A percentile compares a stretch with the other conserved stretches of the same genome.
phyloP scores from a whole-genome alignment of 2,329 filamentous ascomycete species.

The Arthroderma sp. region DNA sequence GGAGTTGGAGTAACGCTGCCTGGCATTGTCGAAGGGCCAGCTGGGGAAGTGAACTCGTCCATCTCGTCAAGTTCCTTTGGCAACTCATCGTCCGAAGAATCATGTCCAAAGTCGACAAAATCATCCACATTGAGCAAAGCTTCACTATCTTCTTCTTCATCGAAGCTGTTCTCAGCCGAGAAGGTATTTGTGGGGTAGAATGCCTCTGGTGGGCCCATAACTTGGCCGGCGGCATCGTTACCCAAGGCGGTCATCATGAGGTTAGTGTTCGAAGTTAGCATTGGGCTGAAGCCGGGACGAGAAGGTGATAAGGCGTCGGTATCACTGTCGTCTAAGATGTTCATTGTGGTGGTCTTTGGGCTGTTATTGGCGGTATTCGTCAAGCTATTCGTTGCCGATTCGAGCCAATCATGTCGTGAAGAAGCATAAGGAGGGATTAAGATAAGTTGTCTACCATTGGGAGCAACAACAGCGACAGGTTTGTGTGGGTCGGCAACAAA shows the following conservation, averaged over 20 bases:
- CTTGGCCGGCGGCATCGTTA: constrained; percentile 42
- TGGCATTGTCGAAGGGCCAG: constrained; percentile 34
- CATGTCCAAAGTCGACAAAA: constrained; percentile 55
- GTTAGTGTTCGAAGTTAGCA: constrained; percentile 55
- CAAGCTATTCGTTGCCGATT: constrained; percentile 28
- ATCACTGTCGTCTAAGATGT: constrained; percentile 32
- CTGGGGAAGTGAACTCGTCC: constrained; percentile 29
- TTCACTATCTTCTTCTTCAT: constrained; percentile 52
- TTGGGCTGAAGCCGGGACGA: constrained; percentile 34
- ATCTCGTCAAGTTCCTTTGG: constrained; percentile 29
- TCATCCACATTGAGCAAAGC: constrained; percentile 53
- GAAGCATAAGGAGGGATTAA: constrained; percentile 36
- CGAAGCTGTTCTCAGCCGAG: constrained; percentile 42
- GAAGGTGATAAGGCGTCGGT: constrained; percentile 29
- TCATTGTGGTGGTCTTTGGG: constrained; percentile 26
- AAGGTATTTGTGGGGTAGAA: constrained; percentile 56
- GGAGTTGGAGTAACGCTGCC: constrained; percentile 22
- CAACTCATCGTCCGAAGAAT: constrained; percentile 45
- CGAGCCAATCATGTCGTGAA: constrained; percentile 33
- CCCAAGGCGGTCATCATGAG: constrained; percentile 66
- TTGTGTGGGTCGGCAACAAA: constrained; percentile 37
- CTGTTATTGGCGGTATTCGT: constrained; percentile 31
- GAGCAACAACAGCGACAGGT: constrained; percentile 34
- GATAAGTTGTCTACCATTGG: constrained; percentile 35
- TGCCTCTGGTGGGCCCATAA: constrained; percentile 60